phyloP scores from a whole-genome alignment of 495 filamentous ascomycete species.

The Cetradonia linearis region DNA sequence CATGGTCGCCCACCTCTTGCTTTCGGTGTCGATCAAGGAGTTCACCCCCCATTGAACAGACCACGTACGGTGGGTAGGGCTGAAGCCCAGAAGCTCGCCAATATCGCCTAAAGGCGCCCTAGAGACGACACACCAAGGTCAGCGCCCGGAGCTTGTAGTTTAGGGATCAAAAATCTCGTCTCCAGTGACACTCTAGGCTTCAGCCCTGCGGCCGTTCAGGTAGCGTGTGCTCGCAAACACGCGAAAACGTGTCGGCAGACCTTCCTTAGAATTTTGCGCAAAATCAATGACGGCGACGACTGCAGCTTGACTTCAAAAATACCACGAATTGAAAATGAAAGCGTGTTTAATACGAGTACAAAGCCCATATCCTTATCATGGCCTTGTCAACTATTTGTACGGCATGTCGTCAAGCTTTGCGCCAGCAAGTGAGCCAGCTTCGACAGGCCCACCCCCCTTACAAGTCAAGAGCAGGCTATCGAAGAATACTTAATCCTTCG shows the following conservation, averaged over 20 bases:
- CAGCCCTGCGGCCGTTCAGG: too few relatives aligned
- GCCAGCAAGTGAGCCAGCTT: conserved; percentile 7
- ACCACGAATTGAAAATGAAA: neutral
- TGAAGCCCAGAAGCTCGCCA: too few relatives aligned
- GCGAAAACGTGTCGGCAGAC: conserved; percentile 10
- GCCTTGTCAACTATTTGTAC: conserved; percentile 9
- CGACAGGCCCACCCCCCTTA: neutral
- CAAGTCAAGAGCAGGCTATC: neutral
- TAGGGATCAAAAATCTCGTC: too few relatives aligned
- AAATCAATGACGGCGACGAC: conserved; percentile 20
- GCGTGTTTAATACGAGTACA: neutral
- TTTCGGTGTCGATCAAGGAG: too few relatives aligned
- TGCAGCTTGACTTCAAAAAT: too few relatives aligned
- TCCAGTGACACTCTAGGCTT: too few relatives aligned
- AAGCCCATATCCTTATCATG: neutral
- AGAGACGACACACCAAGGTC: too few relatives aligned
- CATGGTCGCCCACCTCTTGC: neutral
- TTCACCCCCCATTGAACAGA: too few relatives aligned
- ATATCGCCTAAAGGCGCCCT: too few relatives aligned
- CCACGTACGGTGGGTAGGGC: too few relatives aligned
- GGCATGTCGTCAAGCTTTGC: conserved; percentile 16
- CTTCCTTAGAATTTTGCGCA: neutral
- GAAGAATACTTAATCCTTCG: neutral
- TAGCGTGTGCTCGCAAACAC: too few relatives aligned
- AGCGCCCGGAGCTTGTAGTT: too few relatives aligned